Base-by-base conservation (phyloP, 2,329 filamentous ascomycete species). In the Talaromyces sp. region DNA sequence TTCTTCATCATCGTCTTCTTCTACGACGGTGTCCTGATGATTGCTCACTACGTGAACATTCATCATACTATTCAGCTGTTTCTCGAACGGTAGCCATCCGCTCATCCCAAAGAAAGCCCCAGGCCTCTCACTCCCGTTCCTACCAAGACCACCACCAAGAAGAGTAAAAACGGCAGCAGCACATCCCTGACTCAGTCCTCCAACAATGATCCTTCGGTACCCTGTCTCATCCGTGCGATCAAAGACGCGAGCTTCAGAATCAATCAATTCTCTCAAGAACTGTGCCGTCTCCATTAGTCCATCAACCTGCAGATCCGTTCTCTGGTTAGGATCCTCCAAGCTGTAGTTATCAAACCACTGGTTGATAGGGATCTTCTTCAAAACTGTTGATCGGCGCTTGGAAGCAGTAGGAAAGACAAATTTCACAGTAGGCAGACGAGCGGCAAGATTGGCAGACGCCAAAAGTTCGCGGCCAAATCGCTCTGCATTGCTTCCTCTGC, bases 171-270 rank as follows among this genome's bases (percentile, higher is more conserved):
- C 61, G 0, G 71, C 69, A 63, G 77, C 75, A 1, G 80, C 81
- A 62, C 78, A 82, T 0, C 81, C 81, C 61, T 82, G 79, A 63
- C 81, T 82, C n/a, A 83, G 60, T 0, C 80, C 80, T 15, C 79
- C 78, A 1, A 84, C 60, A 6, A 83, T 66, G 13, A 83, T 68
- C 52, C 79, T 80, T 19, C 62, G 35, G 54, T 69, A 31, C 50
- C 67, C 45, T 2, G 28, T 33, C 17, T 48, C 4, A 19, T 8
- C 17, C 4, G 17, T 3, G 2, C 25, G 10, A 15, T 1, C 3
- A n/a, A 48, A 21, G 2, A 48, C 19, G 1, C 8, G 45, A 33
- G 45, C 45, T 48, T 48, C 45, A 2, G n/a, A 1, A 48, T 21
- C n/a, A 48, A 48, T 21, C 10, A 48, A 48, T 21, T 48, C 28